Evolutionary conservation across 2,329 filamentous ascomycete species (phyloP), one percentile per base, ranked within the genome.

Genomic region (Fusarium sp.): DNA sequence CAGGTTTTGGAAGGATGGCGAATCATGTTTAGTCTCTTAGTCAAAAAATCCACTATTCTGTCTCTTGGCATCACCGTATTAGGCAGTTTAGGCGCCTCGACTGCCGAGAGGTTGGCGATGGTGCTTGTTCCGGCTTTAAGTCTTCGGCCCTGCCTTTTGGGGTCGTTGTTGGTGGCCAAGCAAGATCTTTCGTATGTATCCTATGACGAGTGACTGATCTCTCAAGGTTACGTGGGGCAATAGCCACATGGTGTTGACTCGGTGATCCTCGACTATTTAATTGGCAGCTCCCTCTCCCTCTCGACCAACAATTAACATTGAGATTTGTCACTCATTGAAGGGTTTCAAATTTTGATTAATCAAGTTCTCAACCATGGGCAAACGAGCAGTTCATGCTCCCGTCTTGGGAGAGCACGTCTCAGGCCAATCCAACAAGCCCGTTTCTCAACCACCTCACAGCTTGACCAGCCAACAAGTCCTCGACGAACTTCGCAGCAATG

Each of bases 401-500:
- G 65, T 73, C 39, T 39, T 67, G 39, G 70, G 64, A 45, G 64
- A 75, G 20, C 78, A 81, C 48, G 69, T 81, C 68, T 78, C 78
- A 8, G 81, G 80, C 9, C 80, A 81, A 63, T 75, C 76, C 48
- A 82, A 81, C 68, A 67, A 68, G 24, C 74, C 78, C 4, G 82
- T 92, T 29, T 87, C 88, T 4, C 81, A 83, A 64, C 89, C 90
- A 8, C 88, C 90, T 8, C 90, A 92, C 76, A 83, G 87, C 54
- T 83, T 92, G 29, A 77, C 84, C 20, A 85, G 82, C 77, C 80
- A 85, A 22, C 79, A 85, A 56, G 85, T 90, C 43, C 83, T 88
- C 41, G 80, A 85, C 9, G 86, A 92, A 78, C 84, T 92, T 24
- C 79, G 83, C 16, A 86, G 87, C 69, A 84, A 90, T 77, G 74